Conservation (phyloP, 805 yeast species). For the Candida nemodendra region DNA sequence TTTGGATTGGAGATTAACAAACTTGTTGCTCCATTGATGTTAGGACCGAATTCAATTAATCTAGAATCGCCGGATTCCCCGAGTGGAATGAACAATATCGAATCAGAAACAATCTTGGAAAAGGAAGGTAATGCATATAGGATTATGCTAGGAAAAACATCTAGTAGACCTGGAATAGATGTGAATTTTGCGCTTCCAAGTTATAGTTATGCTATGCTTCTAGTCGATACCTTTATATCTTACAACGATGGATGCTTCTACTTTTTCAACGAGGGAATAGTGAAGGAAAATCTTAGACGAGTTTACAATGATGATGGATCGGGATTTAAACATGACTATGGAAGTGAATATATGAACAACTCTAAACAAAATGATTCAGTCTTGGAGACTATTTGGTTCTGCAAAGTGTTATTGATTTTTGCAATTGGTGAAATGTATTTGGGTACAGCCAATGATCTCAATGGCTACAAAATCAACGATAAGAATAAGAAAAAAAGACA, state of each 20-base stretch:
- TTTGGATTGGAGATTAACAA: slow-evolving; percentile 77
- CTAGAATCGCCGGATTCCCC: not conserved
- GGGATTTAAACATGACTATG: slow-evolving; percentile 30
- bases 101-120: slow-evolving; percentile 56
- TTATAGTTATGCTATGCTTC: slow-evolving; percentile 68
- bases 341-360: slow-evolving; percentile 20
- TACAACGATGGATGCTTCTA: slow-evolving; percentile 84
- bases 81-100: slow-evolving; percentile 3
- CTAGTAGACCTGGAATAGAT: slow-evolving; percentile 63
- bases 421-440: slow-evolving; percentile 82
- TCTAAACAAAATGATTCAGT: slow-evolving; percentile 49
- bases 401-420: slow-evolving; percentile 69
- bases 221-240: slow-evolving; percentile 73
- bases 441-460: slow-evolving; percentile 67
- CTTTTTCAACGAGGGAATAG: slow-evolving; percentile 79
- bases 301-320: slow-evolving; percentile 52
- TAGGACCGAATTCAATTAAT: not conserved
- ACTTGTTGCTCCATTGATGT: slow-evolving; percentile 28
- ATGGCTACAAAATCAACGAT: slow-evolving; percentile 42
- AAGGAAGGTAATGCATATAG: slow-evolving; percentile 76
- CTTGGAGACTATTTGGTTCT: slow-evolving; percentile 76
- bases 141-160: slow-evolving; percentile 65
- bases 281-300: slow-evolving; percentile 62
- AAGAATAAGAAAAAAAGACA: slow-evolving; percentile 22
- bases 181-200: slow-evolving; percentile 75